Conservation (phyloP, 768 basidiomycete genomes). For the Phanerochaete sordida region DNA sequence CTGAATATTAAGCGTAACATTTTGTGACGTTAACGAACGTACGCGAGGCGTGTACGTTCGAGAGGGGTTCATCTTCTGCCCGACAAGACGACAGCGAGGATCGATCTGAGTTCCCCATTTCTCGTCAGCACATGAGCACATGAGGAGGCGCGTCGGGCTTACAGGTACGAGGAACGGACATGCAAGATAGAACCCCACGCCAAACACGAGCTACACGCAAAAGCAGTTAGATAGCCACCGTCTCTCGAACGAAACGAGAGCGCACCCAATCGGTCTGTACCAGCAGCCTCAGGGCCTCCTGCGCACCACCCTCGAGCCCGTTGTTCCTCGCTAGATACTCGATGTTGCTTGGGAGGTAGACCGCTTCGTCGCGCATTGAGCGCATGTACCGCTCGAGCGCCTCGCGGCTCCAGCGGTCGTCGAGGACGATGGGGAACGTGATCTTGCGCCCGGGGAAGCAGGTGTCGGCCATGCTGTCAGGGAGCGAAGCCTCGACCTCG, state of each 20-base stretch:
- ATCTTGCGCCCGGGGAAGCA: constrained; percentile 50
- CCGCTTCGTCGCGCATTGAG: constrained; percentile 50
- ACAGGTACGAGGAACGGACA: constrained; percentile 63
- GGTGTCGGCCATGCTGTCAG: constrained; percentile 35
- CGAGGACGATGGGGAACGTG: constrained; percentile 58
- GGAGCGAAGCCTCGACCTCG: constrained; percentile 34
- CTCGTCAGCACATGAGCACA: background rate
- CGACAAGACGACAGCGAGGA: constrained; percentile 53
- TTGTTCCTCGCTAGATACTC: constrained; percentile 65
- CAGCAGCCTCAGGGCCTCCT: constrained; percentile 44
- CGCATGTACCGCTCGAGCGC: constrained; percentile 57
- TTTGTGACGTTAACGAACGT: constrained; percentile 12
- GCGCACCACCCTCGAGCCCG: constrained; percentile 41
- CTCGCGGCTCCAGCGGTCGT: constrained; percentile 55
- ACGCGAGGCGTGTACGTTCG: constrained; percentile 62
- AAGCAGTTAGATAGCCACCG: background rate
- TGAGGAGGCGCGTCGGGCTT: too few species aligned
- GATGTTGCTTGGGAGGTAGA: constrained; percentile 66
- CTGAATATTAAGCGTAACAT: background rate
- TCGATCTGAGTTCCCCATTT: constrained; percentile 39
- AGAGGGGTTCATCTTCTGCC: constrained; percentile 76
- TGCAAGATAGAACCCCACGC: constrained; percentile 61
- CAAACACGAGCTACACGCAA: constrained; percentile 49
- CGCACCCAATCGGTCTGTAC: constrained; percentile 49
- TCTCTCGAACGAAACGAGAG: background rate